Percentiles rank a stretch among this genome's conserved stretches.
These are phyloP conservation scores for Rosa lucieae DNA, from an alignment of 306 rosid species.

Conservation along the genomic window DNA sequence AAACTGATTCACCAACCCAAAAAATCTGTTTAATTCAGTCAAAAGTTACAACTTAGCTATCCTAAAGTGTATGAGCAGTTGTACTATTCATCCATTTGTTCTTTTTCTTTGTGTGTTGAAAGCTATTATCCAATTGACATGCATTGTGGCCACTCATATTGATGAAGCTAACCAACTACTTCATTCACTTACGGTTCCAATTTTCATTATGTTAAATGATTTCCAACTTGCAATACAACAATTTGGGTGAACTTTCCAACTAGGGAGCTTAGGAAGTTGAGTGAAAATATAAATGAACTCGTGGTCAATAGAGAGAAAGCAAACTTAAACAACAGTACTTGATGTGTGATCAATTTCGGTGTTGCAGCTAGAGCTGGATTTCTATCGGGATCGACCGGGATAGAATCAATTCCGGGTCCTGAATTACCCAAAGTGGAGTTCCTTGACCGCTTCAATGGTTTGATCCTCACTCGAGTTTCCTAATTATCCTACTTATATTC, in stretches of 20 bases:
- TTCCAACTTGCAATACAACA: not conserved
- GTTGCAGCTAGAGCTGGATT: conserved; percentile 82
- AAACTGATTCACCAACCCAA: not conserved
- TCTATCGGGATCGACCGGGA: conserved; percentile 77
- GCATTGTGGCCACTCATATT: not conserved
- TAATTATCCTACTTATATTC: not conserved
- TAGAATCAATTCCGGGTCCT: conserved; percentile 92
- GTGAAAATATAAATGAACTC: not conserved
- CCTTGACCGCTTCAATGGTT: conserved; percentile 68
- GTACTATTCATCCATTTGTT: not conserved
- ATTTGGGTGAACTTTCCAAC: not conserved
- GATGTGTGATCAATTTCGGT: not conserved
- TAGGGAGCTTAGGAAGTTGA: not conserved
- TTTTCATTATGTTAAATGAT: not conserved
- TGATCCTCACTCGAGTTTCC: not conserved
- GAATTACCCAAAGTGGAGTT: conserved; percentile 81
- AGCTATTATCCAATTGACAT: not conserved
- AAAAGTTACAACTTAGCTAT: not conserved
- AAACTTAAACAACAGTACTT: not conserved
- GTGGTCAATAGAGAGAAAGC: not conserved
- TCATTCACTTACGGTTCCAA: not conserved
- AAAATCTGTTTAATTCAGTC: not conserved
- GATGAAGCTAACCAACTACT: not conserved
- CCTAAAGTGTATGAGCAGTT: not conserved
- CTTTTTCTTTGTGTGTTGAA: not conserved